Evolutionary conservation across 768 basidiomycete genomes (phyloP).

Genomic region (Lactarius sp.): DNA sequence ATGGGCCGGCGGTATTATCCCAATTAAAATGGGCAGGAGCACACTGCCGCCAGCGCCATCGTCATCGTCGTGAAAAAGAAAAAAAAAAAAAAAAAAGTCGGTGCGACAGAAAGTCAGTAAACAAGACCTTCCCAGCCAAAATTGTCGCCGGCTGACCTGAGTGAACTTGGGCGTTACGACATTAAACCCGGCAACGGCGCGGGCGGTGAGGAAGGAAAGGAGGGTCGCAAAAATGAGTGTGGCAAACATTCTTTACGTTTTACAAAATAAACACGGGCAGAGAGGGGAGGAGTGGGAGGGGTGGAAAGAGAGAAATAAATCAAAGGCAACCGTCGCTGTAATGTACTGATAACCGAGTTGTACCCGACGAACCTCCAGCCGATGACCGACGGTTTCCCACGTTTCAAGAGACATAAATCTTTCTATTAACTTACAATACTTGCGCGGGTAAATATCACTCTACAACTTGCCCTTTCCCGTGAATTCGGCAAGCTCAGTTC

Average conservation of each 20-base stretch:
- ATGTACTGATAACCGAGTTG: no score
- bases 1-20: slow-evolving; percentile 44
- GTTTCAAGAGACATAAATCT: neutral
- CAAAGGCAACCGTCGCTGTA: no score
- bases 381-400: no score
- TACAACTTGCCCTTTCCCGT: slow-evolving; percentile 51
- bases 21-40: slow-evolving; percentile 46
- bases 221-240: slow-evolving; percentile 73
- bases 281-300: slow-evolving; percentile 27
- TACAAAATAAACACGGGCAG: slow-evolving; percentile 3
- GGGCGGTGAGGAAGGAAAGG: slow-evolving; percentile 53
- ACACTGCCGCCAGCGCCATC: slow-evolving; percentile 42
- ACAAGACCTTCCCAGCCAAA: neutral
- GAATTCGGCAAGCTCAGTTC: slow-evolving; percentile 59
- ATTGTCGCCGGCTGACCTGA: slow-evolving; percentile 40
- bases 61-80: neutral
- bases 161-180: slow-evolving; percentile 47
- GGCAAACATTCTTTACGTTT: slow-evolving; percentile 56
- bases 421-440: no score
- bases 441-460: neutral
- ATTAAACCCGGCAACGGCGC: slow-evolving; percentile 49
- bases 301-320: slow-evolving; percentile 18
- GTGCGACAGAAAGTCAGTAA: neutral
- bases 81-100: neutral
- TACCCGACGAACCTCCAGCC: no score